Conservation (phyloP, 352 stramenopile genomes). For the Globisporangium cylindrosporum region DNA sequence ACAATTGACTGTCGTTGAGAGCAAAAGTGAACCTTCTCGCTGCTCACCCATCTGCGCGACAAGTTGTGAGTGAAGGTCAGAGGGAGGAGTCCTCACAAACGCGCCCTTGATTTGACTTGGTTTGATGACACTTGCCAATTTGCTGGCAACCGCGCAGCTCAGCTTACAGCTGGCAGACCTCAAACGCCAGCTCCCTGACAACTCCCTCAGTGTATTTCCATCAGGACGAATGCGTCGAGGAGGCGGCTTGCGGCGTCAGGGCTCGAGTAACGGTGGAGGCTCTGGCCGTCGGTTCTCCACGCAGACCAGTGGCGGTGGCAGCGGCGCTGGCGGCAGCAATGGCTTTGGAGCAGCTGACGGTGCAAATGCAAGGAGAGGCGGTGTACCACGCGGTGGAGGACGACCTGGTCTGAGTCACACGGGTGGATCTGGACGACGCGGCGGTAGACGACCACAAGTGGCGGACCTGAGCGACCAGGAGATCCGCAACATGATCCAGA, state of each 20-base stretch:
- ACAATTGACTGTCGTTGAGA: not conserved
- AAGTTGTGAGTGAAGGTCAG: conserved; percentile 7
- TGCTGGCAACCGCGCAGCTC: not conserved
- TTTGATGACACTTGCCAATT: not conserved
- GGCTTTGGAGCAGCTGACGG: not conserved
- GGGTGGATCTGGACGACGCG: not conserved
- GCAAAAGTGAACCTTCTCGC: not conserved
- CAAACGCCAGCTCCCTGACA: not conserved
- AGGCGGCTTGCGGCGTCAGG: conserved; percentile 4
- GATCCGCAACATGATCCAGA: conserved; percentile 16
- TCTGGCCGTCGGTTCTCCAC: conserved; percentile 3
- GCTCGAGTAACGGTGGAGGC: conserved; percentile 2
- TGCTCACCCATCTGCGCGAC: not conserved
- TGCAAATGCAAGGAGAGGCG: not conserved
- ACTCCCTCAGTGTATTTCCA: not conserved
- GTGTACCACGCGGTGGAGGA: not conserved
- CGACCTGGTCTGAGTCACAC: not conserved
- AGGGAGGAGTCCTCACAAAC: not conserved
- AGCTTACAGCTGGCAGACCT: not conserved
- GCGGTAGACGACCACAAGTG: conserved; percentile 3
- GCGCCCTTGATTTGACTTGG: not conserved
- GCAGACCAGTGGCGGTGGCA: not conserved
- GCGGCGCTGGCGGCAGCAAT: not conserved
- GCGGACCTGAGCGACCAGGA: conserved; percentile 13
- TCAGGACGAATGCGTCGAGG: conserved; percentile 8